A percentile compares a stretch with the other conserved stretches of the same genome.
phyloP scores from a whole-genome alignment of 176 grass and related monocot species.

The Aegilops bicornis region DNA sequence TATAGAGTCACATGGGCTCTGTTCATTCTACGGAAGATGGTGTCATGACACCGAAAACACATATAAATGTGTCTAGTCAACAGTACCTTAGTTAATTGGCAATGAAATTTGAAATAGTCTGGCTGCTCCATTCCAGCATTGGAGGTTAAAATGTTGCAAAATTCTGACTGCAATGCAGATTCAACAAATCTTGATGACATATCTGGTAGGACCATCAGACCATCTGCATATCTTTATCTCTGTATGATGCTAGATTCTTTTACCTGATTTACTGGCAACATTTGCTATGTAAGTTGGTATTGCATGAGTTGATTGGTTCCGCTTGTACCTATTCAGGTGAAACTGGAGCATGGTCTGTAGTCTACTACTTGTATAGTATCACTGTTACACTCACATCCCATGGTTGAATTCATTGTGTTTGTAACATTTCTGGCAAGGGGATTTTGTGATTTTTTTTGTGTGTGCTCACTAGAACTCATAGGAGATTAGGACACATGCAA shows the following conservation, averaged over 20 bases:
- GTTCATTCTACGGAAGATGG: constrained; percentile 3
- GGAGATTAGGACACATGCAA: background rate
- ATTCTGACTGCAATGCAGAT: constrained; percentile 16
- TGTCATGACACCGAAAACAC: constrained; percentile 9
- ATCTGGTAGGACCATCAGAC: background rate
- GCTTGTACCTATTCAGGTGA: background rate
- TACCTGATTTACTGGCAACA: background rate
- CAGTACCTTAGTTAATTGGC: constrained; percentile 4
- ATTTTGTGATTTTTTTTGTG: background rate
- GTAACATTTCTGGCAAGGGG: background rate
- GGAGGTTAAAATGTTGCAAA: background rate
- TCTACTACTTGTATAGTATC: background rate
- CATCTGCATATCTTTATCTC: background rate
- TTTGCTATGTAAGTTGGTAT: background rate
- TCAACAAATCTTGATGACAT: background rate
- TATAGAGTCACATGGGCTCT: constrained; percentile 8
- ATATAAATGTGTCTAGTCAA: constrained; percentile 1
- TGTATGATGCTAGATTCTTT: background rate
- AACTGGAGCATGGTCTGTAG: background rate
- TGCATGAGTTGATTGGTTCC: background rate
- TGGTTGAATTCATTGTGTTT: background rate
- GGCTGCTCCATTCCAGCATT: background rate
- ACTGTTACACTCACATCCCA: background rate
- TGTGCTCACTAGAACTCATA: constrained; percentile 8
- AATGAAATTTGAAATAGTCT: constrained; percentile 22